Evolutionary conservation across 306 rosid genomes (phyloP).

Genomic region (Glycyrrhiza uralensis): DNA sequence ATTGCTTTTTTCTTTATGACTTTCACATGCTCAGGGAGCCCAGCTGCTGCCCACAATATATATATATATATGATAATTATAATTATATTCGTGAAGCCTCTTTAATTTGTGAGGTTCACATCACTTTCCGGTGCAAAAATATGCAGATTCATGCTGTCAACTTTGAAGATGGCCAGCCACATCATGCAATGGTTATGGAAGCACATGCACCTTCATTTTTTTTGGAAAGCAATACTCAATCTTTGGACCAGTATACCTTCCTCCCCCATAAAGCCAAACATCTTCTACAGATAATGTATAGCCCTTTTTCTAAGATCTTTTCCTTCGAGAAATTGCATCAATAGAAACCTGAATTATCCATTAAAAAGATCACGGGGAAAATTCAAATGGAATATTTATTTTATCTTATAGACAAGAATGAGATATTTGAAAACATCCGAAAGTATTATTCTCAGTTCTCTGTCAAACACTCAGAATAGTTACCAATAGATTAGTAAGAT

Average conservation of each 20-base stretch:
- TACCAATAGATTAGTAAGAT: not conserved
- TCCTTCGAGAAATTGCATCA: not conserved
- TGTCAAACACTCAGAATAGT: not conserved
- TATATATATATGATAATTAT: too few relatives aligned
- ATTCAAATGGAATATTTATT: not conserved
- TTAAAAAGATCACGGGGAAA: not conserved
- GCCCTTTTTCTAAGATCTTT: not conserved
- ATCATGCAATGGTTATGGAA: constrained; percentile 26
- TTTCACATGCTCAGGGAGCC: constrained; percentile 51
- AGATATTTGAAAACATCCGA: not conserved
- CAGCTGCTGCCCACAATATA: constrained; percentile 37
- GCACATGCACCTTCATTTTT: constrained; percentile 43
- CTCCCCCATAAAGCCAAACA: not conserved
- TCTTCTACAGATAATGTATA: not conserved
- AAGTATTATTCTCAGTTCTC: too few relatives aligned
- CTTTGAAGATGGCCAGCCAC: constrained; percentile 41
- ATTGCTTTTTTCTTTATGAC: constrained; percentile 29
- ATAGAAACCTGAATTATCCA: not conserved
- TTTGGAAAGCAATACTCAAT: not conserved
- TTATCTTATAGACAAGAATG: not conserved
- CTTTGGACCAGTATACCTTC: not conserved
- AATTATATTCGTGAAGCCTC: constrained; percentile 37
- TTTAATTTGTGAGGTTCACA: constrained; percentile 37
- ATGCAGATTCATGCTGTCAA: constrained; percentile 30
- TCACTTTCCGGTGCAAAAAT: constrained; percentile 43